phyloP scores from a whole-genome alignment of 345 rosid genomes.

The Murraya paniculata region DNA sequence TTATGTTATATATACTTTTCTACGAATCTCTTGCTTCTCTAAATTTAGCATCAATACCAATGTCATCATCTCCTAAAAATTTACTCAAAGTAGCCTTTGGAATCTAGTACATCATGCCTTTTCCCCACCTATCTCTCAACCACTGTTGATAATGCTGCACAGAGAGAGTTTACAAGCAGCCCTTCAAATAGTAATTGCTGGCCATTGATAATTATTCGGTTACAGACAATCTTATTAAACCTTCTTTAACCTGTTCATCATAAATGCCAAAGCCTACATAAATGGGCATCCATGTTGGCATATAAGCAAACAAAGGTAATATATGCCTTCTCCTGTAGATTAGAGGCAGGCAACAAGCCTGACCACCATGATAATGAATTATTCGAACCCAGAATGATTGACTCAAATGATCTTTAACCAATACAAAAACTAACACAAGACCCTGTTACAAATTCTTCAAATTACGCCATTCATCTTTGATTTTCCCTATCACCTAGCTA shows the following conservation, averaged over 20 bases:
- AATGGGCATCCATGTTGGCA: not conserved
- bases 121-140: not conserved
- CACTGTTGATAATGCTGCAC: not conserved
- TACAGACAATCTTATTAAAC: not conserved
- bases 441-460: too few relatives aligned
- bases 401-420: not conserved
- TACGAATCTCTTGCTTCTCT: not conserved
- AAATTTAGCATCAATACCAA: not conserved
- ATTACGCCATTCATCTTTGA: too few relatives aligned
- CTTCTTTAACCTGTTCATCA: not conserved
- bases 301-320: not conserved
- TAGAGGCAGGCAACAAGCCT: not conserved
- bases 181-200: not conserved
- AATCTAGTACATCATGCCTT: not conserved
- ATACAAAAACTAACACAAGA: not conserved
- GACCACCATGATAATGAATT: not conserved
- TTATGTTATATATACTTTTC: not conserved
- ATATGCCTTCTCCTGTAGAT: not conserved
- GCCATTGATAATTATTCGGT: not conserved
- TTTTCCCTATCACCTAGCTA: too few relatives aligned
- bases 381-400: not conserved
- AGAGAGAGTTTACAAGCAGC: not conserved
- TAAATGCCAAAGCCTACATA: not conserved
- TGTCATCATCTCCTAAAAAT: not conserved
- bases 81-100: not conserved